Conservation (phyloP, 352 stramenopile species). For the Phytophthora melonis region DNA sequence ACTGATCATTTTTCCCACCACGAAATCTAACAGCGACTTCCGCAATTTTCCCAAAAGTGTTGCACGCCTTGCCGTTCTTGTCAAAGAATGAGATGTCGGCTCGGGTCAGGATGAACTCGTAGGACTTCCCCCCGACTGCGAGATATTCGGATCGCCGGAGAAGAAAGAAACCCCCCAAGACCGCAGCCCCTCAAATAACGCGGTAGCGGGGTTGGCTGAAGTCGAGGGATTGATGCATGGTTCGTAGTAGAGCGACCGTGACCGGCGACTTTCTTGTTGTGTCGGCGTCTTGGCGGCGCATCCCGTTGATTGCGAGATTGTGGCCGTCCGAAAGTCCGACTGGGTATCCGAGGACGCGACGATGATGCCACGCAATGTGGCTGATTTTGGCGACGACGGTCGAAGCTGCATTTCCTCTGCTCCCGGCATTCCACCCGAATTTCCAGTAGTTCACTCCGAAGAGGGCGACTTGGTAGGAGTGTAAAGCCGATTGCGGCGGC, state of each 20-base stretch:
- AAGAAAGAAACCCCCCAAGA: not conserved
- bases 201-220: not conserved
- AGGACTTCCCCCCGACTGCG: not conserved
- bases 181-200: not conserved
- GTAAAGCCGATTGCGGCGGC: not conserved
- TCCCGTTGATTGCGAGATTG: not conserved
- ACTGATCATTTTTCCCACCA: not conserved
- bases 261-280: slow-evolving; percentile 1
- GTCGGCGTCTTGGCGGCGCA: not conserved
- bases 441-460: not conserved
- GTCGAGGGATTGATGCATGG: not conserved
- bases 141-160: not conserved
- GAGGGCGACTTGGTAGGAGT: not conserved
- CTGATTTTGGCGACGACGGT: not conserved
- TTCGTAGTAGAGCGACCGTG: not conserved
- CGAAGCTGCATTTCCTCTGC: not conserved
- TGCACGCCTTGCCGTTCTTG: too few species aligned
- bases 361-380: slow-evolving; percentile 1
- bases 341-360: not conserved
- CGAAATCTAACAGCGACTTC: not conserved
- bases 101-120: not conserved
- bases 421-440: not conserved
- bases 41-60: not conserved
- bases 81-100: not conserved
- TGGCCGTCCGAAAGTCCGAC: slow-evolving; percentile 1